Percentiles rank a stretch among this genome's conserved stretches.
phyloP scores from a whole-genome alignment of 805 yeast genomes.

The Kazachstania taianensis region DNA sequence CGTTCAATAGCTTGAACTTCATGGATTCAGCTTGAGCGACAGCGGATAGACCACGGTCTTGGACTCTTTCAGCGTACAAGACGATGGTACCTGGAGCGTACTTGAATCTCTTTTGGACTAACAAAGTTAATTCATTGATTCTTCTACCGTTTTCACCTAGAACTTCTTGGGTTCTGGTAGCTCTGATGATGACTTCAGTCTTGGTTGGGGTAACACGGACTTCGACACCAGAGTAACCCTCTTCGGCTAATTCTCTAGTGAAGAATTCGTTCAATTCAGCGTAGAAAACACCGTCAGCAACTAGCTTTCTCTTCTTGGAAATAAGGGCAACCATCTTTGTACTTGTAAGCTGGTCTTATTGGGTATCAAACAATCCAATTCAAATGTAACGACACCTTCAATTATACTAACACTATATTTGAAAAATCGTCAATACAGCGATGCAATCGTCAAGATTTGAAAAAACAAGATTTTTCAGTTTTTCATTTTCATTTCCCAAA shows the following conservation, averaged over 20 bases:
- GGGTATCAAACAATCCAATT: too few relatives aligned
- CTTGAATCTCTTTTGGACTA: conserved; percentile 98
- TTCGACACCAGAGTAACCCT: conserved; percentile 99
- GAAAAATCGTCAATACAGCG: too few relatives aligned
- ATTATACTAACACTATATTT: too few relatives aligned
- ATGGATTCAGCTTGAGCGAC: conserved; percentile 99
- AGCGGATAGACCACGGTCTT: conserved; percentile 98
- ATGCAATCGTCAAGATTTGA: too few relatives aligned
- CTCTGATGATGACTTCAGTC: conserved; percentile 97
- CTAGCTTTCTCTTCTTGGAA: conserved; percentile 98
- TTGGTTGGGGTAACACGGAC: conserved; percentile 97
- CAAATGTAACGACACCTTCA: too few relatives aligned
- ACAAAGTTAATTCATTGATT: conserved; percentile 95
- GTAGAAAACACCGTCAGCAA: conserved; percentile 99
- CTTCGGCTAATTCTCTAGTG: conserved; percentile 99
- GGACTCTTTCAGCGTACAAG: conserved; percentile 97
- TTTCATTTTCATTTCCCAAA: too few relatives aligned
- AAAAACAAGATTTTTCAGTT: too few relatives aligned
- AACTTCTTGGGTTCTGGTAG: conserved; percentile 97
- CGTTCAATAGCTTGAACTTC: conserved; percentile 94
- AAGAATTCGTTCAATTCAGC: conserved; percentile 99
- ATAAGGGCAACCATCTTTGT: conserved; percentile 40
- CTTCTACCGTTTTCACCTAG: conserved; percentile 99
- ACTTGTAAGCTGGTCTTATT: background rate
- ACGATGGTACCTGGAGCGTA: conserved; percentile 87